Percentiles rank a stretch among this genome's conserved stretches.
phyloP scores from a whole-genome alignment of 2,329 filamentous ascomycete genomes.

The Colletotrichum sp. region DNA sequence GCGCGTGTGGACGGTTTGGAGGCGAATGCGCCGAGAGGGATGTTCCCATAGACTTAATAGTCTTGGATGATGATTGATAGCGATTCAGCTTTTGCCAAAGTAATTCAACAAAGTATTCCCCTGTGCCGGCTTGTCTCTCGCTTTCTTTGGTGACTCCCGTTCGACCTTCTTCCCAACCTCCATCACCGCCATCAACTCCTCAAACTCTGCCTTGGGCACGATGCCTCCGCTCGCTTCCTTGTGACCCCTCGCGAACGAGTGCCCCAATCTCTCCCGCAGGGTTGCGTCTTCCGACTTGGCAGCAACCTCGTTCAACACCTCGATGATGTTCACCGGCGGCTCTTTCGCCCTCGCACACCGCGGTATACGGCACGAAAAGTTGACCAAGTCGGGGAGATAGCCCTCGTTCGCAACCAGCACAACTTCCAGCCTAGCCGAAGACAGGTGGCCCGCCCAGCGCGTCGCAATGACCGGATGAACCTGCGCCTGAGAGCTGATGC shows the following conservation, averaged over 20 bases:
- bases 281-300: constrained; percentile 41
- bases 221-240: constrained; percentile 71
- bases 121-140: constrained; percentile 39
- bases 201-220: constrained; percentile 64
- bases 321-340: constrained; percentile 67
- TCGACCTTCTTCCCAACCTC: constrained; percentile 60
- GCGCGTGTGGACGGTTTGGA: neutral
- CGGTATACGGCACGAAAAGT: constrained; percentile 71
- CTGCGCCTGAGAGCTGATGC: constrained; percentile 65
- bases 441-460: constrained; percentile 67
- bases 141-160: constrained; percentile 29
- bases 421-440: constrained; percentile 64
- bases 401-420: constrained; percentile 72
- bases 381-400: constrained; percentile 66
- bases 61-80: neutral
- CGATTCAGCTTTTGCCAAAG: constrained; percentile 45
- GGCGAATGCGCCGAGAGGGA: neutral
- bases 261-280: constrained; percentile 56
- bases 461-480: constrained; percentile 73
- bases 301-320: constrained; percentile 58
- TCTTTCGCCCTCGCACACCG: constrained; percentile 57
- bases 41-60: neutral
- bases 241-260: constrained; percentile 70
- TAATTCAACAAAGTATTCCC: constrained; percentile 62
- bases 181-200: constrained; percentile 66